Conservation (phyloP, 1,284 basidiomycete species). For the Golubevia pallescens region DNA sequence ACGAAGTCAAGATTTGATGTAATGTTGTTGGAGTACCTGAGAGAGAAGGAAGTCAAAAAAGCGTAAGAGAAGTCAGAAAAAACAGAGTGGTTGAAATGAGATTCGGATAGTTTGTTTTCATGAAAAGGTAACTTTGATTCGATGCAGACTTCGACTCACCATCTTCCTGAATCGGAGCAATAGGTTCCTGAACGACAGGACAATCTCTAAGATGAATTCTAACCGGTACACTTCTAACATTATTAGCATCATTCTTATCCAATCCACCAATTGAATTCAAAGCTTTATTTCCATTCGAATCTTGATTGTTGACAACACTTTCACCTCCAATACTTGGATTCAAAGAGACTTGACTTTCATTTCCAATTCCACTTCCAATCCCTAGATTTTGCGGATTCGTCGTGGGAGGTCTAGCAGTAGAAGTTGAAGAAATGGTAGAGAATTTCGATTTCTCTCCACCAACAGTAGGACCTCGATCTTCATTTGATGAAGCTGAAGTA, state of each 20-base stretch:
- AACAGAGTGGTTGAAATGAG: constrained; percentile 2
- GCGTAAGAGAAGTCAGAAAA: no score
- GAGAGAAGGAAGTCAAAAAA: background rate
- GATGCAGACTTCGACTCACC: constrained; percentile 39
- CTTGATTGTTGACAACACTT: constrained; percentile 1
- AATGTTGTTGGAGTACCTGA: no score
- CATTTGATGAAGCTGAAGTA: background rate
- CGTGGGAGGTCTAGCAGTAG: constrained; percentile 1
- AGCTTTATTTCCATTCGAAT: background rate
- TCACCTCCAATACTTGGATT: constrained; percentile 2
- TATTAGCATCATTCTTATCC: constrained; percentile 70
- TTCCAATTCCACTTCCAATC: background rate
- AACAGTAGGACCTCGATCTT: no score
- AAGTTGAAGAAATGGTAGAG: background rate
- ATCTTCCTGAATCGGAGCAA: constrained; percentile 77
- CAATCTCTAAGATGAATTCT: constrained; percentile 89
- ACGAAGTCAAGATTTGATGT: no score
- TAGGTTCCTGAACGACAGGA: constrained; percentile 85
- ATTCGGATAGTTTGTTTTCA: background rate
- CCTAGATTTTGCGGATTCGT: constrained; percentile 1
- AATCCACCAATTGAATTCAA: background rate
- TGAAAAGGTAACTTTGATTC: background rate
- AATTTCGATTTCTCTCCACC: no score
- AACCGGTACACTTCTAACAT: constrained; percentile 82
- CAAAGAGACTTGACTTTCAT: constrained; percentile 7